Evolutionary conservation across 2,329 filamentous ascomycete genomes (phyloP), one percentile per base, ranked within the genome.

Genomic region (Remersonia thermophila): DNA sequence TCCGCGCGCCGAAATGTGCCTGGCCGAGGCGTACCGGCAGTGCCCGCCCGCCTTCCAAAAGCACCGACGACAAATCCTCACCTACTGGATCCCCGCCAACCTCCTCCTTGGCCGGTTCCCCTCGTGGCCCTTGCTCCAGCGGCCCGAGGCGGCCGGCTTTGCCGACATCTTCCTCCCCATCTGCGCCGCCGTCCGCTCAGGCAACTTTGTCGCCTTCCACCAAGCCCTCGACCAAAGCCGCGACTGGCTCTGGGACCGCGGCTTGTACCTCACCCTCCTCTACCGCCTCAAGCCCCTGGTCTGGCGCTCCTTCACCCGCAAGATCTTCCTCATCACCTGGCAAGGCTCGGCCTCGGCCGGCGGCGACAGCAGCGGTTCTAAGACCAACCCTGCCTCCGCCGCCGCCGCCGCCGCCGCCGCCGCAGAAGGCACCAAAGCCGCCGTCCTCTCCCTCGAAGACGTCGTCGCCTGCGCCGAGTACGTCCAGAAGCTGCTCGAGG

Each of bases 81-180:
- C 82, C 30, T 89, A 87, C 55, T 73, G 95, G 27, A 78, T 93
- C 40, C 73, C 85, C 1, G 72, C 77, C 47, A 94, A 93, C 53
- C 68, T 95, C 37, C 76, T 93, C 27, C 68, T 93, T 32, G 89
- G 86, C 15, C 78, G 84, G 20, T 84, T 95, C 46, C 87, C 89
- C 1, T 80, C 80, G 1, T 52, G 61, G 7, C 41, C 56, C 2
- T 69, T 94, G 1, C 71, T 93, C 30, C 61, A 69, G 27, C 72
- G 79, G 1, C 79, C 81, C 3, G 84, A 91, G 59, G 77, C 83
- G 10, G 54, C 55, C n/a, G 53, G 58, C 63, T 37, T 69, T 69
- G 1, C 63, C 93, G 15, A 66, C 63, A 68, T 78, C 33, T 95
- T 93, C 55, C 49, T 70, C 2, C 84, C 83, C 0, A 62, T 95